Conservation (phyloP, 2,329 filamentous ascomycete species). For the Penicillium nordicum region DNA sequence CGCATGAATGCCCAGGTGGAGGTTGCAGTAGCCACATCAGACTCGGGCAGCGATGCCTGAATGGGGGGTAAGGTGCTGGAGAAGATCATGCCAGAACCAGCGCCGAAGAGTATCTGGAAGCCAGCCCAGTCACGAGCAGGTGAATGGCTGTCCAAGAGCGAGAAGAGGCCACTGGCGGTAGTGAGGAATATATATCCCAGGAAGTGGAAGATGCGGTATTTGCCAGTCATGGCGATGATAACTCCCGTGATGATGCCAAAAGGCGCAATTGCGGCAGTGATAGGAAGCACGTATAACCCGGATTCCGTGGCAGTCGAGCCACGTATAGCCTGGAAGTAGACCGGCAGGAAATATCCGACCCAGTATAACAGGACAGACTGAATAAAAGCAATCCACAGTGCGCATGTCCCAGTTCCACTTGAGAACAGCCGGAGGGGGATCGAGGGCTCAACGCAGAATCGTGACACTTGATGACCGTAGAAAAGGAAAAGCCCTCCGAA, state of each 20-base stretch:
- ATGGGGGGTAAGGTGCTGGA: conserved; percentile 27
- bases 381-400: conserved; percentile 13
- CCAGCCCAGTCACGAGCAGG: conserved; percentile 27
- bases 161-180: conserved; percentile 29
- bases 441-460: background rate
- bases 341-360: conserved; percentile 37
- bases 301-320: conserved; percentile 32
- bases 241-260: conserved; percentile 30
- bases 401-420: background rate
- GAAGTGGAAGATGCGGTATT: conserved; percentile 32
- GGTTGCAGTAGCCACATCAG: conserved; percentile 27
- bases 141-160: conserved; percentile 23
- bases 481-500: conserved; percentile 25
- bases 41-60: conserved; percentile 28
- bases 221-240: conserved; percentile 33
- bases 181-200: conserved; percentile 27
- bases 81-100: conserved; percentile 29
- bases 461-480: conserved; percentile 18
- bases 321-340: conserved; percentile 48
- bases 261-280: conserved; percentile 22
- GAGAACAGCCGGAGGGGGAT: conserved; percentile 1
- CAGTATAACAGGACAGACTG: conserved; percentile 15
- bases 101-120: conserved; percentile 28
- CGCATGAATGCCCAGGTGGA: conserved; percentile 31
- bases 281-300: conserved; percentile 33